A percentile compares a stretch with the other conserved stretches of the same genome.
Conservation (phyloP, 306 rosid genomes). For the Erythrophleum fordii region DNA sequence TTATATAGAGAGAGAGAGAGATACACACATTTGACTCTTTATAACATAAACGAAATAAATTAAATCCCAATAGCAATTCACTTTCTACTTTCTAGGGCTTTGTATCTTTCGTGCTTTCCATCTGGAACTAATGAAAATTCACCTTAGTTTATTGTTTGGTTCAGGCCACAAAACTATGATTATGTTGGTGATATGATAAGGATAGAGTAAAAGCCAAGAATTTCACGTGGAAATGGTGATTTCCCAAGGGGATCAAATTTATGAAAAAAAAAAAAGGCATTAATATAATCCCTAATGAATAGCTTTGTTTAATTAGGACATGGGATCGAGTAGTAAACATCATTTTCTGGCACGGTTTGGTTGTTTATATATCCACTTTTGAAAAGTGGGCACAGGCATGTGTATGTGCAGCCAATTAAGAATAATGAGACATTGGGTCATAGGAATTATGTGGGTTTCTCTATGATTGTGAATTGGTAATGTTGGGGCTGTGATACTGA, state of each 20-base stretch:
- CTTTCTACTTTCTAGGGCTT: conserved; percentile 27
- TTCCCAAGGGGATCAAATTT: conserved; percentile 38
- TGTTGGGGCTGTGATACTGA: conserved; percentile 33
- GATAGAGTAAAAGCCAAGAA: conserved; percentile 42
- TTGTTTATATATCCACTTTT: conserved; percentile 33
- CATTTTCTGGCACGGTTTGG: conserved; percentile 43
- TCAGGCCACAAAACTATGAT: conserved; percentile 48
- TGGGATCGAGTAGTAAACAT: conserved; percentile 41
- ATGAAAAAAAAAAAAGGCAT: background rate
- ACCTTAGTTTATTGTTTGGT: conserved; percentile 33
- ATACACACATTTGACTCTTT: background rate
- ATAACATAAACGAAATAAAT: conserved; percentile 6
- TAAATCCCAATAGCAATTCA: conserved; percentile 20
- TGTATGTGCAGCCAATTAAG: conserved; percentile 55
- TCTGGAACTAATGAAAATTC: conserved; percentile 36
- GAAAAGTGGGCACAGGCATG: conserved; percentile 53
- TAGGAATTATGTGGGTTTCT: conserved; percentile 53
- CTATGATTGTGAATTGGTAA: conserved; percentile 41
- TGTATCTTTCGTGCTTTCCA: conserved; percentile 40
- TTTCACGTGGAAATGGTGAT: conserved; percentile 50
- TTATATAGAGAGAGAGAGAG: no score
- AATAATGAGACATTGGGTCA: background rate
- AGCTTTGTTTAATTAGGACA: conserved; percentile 35
- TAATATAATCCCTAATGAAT: conserved; percentile 10
- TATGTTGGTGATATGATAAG: conserved; percentile 46